phyloP scores from a whole-genome alignment of 768 basidiomycete genomes.

The Calocybe cyanea region DNA sequence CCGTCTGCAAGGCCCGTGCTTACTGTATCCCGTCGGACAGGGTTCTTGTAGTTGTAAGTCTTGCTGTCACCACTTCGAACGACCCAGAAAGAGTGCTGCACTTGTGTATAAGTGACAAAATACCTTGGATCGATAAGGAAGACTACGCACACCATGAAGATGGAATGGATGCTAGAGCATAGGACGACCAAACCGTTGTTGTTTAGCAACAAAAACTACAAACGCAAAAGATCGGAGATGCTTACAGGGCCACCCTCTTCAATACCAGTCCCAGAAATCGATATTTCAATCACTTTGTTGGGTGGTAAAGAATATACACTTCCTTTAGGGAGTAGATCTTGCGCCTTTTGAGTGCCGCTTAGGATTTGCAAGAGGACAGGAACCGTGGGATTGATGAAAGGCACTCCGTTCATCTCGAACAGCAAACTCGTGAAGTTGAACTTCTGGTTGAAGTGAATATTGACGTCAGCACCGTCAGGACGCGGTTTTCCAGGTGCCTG shows the following conservation, averaged over 20 bases:
- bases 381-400: slow-evolving; percentile 33
- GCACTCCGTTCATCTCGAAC: slow-evolving; percentile 27
- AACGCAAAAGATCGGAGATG: background rate
- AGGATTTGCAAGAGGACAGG: slow-evolving; percentile 49
- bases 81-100: slow-evolving; percentile 33
- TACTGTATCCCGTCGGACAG: slow-evolving; percentile 48
- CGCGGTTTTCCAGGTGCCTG: slow-evolving; percentile 25
- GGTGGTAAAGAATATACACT: slow-evolving; percentile 38
- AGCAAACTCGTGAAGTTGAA: slow-evolving; percentile 11
- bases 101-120: background rate
- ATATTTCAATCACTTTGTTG: slow-evolving; percentile 44
- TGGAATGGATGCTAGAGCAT: slow-evolving; percentile 23
- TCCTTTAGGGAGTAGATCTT: slow-evolving; percentile 35
- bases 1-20: slow-evolving; percentile 25
- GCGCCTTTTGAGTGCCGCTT: slow-evolving; percentile 34
- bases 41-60: slow-evolving; percentile 18
- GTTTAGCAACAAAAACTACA: no score
- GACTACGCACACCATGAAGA: slow-evolving; percentile 23
- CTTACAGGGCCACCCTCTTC: slow-evolving; percentile 25
- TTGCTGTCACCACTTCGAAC: slow-evolving; percentile 27
- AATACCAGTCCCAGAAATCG: slow-evolving; percentile 30
- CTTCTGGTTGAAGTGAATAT: slow-evolving; percentile 30
- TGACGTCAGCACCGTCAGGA: slow-evolving; percentile 38
- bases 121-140: background rate
- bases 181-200: no score